Base-by-base conservation (phyloP, 2,329 filamentous ascomycete species). In the Bipolaris sorokiniana region DNA sequence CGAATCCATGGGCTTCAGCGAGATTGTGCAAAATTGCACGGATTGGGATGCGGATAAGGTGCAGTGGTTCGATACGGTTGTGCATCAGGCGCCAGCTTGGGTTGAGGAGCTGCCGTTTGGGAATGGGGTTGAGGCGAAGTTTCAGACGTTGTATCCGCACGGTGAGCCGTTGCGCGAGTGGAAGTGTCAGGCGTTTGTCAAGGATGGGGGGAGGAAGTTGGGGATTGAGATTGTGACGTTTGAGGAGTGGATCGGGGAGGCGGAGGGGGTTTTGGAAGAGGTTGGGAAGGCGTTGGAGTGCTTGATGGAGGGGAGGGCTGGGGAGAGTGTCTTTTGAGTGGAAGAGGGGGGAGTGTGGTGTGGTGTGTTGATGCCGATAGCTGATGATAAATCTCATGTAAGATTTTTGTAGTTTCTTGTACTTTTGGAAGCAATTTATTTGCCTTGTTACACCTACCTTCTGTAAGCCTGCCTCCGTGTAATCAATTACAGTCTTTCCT, bases 141-240 rank as follows among this genome's bases (percentile, higher is more conserved):
- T 86, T 62, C 86, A 87, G 72, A 88, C 86, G 10, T 67, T 84
- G 15, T 87, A 86, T 65, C 83, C 86, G 34, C 71, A 77, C 65
- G 62, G 63, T 6, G 76, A 78, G 59, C 68, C 73, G 28, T 40
- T 75, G 63, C 59, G 70, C 44, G 75, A 77, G 68, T 86, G 85
- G 78, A 86, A 88, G 78, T 80, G 87, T 37, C 84, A 89, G 78
- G 85, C 80, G 20, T 89, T 83, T 74, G 68, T 75, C 1, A 65
- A 68, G 51, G 80, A 82, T 28, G 79, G 76, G 48, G 83, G 80
- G 5, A 83, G 82, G 58, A 76, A 72, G 68, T 72, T 84, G 69
- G 82, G 80, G 46, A 75, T 88, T 49, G 86, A 87, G 76, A 80
- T 88, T 68, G 84, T 88, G 18, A 87, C 85, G 2, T 83, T 86